phyloP scores from a whole-genome alignment of 495 filamentous ascomycete species.

The Podospora anserina region DNA sequence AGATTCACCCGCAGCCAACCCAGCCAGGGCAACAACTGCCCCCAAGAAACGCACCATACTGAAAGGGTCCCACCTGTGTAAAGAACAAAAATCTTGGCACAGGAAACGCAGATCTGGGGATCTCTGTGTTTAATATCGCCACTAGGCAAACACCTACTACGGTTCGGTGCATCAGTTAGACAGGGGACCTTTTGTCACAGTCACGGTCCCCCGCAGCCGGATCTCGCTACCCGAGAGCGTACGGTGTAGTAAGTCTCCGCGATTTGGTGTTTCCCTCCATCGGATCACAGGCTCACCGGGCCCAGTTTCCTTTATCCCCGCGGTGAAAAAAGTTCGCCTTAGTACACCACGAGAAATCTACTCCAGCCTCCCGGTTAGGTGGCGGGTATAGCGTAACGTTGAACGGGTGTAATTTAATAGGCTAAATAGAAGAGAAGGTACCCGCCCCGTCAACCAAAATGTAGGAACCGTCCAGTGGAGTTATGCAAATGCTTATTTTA shows the following conservation, averaged over 20 bases:
- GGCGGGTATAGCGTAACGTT: slow-evolving; percentile 14
- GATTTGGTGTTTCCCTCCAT: neutral
- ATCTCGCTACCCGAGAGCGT: neutral
- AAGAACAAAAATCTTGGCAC: slow-evolving; percentile 1
- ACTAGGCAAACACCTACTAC: neutral
- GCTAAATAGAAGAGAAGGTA: slow-evolving; percentile 16
- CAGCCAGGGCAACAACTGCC: slow-evolving; percentile 15
- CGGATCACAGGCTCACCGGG: neutral
- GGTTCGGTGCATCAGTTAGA: neutral
- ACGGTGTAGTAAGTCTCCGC: neutral
- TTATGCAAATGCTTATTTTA: neutral
- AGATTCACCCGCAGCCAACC: slow-evolving; percentile 26
- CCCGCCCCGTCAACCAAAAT: neutral
- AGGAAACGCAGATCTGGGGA: neutral
- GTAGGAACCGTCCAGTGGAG: neutral
- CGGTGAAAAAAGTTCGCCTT: neutral
- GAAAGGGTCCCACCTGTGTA: neutral
- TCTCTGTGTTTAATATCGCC: neutral
- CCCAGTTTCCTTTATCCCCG: neutral
- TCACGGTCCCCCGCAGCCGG: neutral
- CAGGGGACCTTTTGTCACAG: neutral
- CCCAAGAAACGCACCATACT: slow-evolving; percentile 17
- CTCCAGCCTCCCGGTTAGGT: slow-evolving; percentile 3
- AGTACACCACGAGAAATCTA: neutral
- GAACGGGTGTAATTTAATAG: slow-evolving; percentile 15